phyloP scores from a whole-genome alignment of 805 yeast genomes.

The Kodamaea hsintzibuensis region DNA sequence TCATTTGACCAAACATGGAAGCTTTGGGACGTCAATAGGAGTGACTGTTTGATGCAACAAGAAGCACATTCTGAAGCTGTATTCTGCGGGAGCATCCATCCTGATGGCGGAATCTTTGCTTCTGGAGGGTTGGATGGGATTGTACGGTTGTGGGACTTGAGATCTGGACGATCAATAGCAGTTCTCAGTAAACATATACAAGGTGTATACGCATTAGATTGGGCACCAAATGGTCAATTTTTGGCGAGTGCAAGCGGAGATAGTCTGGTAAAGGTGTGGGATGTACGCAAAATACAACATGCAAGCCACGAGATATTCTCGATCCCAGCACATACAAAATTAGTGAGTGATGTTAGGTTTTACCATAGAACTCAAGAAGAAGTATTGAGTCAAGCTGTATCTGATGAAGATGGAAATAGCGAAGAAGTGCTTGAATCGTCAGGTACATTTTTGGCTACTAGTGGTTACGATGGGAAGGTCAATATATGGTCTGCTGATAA shows the following conservation, averaged over 20 bases:
- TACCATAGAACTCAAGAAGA: constrained; percentile 26
- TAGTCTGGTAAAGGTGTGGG: constrained; percentile 82
- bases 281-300: constrained; percentile 51
- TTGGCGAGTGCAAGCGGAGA: constrained; percentile 86
- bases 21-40: constrained; percentile 69
- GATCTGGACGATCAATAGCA: constrained; percentile 69
- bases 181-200: constrained; percentile 66
- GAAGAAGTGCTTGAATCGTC: constrained; percentile 26
- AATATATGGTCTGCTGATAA: constrained; percentile 64
- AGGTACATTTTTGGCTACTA: constrained; percentile 55
- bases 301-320: constrained; percentile 40
- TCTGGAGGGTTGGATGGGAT: constrained; percentile 79
- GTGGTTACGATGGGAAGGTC: constrained; percentile 72
- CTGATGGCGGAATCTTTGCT: constrained; percentile 74
- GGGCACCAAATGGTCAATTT: constrained; percentile 75
- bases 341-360: constrained; percentile 68
- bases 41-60: constrained; percentile 54
- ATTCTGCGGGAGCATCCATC: constrained; percentile 59
- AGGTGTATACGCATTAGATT: constrained; percentile 69
- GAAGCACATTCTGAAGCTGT: constrained; percentile 86
- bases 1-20: constrained; percentile 89
- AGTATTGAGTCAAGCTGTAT: constrained; percentile 20
- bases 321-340: constrained; percentile 73
- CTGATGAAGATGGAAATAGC: constrained; percentile 32
- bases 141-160: constrained; percentile 79